These are phyloP conservation scores for Collariella sp. DNA, from an alignment of 495 filamentous ascomycete species.

Conservation along the genomic window DNA sequence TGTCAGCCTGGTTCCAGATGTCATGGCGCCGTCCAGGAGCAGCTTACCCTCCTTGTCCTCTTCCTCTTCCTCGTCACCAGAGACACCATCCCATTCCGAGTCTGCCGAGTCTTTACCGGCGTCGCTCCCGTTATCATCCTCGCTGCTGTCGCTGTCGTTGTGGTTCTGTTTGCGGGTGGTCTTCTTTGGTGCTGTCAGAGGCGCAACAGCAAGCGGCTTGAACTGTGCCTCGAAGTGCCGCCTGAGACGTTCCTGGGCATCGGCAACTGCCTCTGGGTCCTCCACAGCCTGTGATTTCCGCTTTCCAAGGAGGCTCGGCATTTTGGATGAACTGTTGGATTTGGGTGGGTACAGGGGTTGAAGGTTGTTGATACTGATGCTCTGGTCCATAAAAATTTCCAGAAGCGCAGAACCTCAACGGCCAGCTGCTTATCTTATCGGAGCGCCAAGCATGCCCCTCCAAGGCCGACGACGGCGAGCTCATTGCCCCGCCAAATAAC, in stretches of 20 bases:
- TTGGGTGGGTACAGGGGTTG: not conserved
- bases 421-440: constrained; percentile 16
- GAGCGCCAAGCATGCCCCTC: constrained; percentile 10
- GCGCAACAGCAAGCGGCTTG: constrained; percentile 50
- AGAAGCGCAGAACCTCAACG: constrained; percentile 5
- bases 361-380: not conserved
- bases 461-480: not conserved
- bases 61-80: constrained; percentile 35
- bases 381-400: constrained; percentile 5
- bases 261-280: constrained; percentile 22
- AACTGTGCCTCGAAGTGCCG: constrained; percentile 85
- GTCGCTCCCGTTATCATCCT: constrained; percentile 8
- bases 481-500: constrained; percentile 1
- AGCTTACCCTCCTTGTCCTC: constrained; percentile 16
- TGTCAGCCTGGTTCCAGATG: not conserved
- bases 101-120: constrained; percentile 26
- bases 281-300: constrained; percentile 28
- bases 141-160: constrained; percentile 13
- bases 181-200: constrained; percentile 19
- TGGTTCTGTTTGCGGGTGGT: constrained; percentile 10
- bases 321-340: constrained; percentile 11
- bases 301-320: constrained; percentile 36
- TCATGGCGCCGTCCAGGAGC: not conserved
- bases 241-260: constrained; percentile 51
- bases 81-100: constrained; percentile 62